Base-by-base conservation (phyloP, 2,329 filamentous ascomycete species). In the Xylaria sp. region DNA sequence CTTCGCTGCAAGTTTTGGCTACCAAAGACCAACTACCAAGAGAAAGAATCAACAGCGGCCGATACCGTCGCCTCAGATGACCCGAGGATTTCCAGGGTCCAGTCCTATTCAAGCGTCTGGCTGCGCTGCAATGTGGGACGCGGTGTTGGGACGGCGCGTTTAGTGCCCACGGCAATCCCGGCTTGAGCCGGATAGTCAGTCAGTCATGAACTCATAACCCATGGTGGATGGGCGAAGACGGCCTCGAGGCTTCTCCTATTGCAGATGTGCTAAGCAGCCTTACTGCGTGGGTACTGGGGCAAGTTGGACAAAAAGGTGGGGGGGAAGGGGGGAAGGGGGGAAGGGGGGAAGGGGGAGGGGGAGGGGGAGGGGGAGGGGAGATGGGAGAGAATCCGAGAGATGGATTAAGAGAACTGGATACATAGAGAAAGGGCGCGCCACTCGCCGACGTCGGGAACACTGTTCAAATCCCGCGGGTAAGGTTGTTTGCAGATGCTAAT, bases 151-250 rank as follows among this genome's bases (percentile, higher is more conserved):
- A 56, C 42, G 47, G 58, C 27, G 38, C 31, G 27, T n/a, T n/a
- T 36, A 36, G 38, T 27, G 25, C n/a, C 36, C 36, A 39, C 10
- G 39, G 39, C 44, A 56, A 49, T 25, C 57, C 60, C 66, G 66
- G 66, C 53, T 68, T 49, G 58, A 55, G 36, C 39, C 65, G 65
- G 61, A 31, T 60, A 39, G 25, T 33, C 20, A 13, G 42, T 44
- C 17, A 44, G 42, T 44, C 42, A 22, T 36, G 33, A 9, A 36
- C 13, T 36, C 33, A 36, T 36, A 13, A 36, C 33, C n/a, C 47
- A 39, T n/a, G n/a, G n/a, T n/a, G n/a, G n/a, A n/a, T n/a, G 59
- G 54, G 64, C 54, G 64, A 63, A 22, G 64, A 63, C 59, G 59
- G 64, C 63, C 45, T 39, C 29, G 50, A 47, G 4, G 17, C 25